Conservation (phyloP, 2,329 filamentous ascomycete species). For the Seiridium unicorne region DNA sequence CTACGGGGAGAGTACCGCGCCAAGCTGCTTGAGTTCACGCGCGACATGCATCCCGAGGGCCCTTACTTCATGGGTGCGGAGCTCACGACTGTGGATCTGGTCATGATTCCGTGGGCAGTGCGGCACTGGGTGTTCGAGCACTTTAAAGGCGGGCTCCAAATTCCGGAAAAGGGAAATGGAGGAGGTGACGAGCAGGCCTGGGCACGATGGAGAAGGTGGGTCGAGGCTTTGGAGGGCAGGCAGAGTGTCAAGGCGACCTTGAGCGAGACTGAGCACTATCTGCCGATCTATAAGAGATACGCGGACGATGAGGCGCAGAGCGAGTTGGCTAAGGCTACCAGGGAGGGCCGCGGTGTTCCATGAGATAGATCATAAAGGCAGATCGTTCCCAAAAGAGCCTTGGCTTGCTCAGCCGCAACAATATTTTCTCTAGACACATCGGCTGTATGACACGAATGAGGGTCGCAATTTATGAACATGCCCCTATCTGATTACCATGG, state of each 20-base stretch:
- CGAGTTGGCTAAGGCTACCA: constrained; percentile 40
- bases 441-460: too few species aligned
- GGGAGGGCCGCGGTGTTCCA: constrained; percentile 50
- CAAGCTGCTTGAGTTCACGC: constrained; percentile 48
- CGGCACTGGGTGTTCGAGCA: constrained; percentile 58
- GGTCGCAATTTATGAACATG: too few species aligned
- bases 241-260: constrained; percentile 51
- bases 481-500: too few species aligned
- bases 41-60: constrained; percentile 43
- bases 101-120: constrained; percentile 53
- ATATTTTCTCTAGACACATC: too few species aligned
- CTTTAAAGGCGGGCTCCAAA: constrained; percentile 53
- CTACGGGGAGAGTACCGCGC: constrained; percentile 47
- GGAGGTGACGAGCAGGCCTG: constrained; percentile 48
- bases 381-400: too few species aligned
- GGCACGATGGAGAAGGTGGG: constrained; percentile 51
- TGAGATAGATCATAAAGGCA: constrained; percentile 17
- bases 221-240: constrained; percentile 43
- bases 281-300: constrained; percentile 52
- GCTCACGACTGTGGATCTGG: constrained; percentile 51
- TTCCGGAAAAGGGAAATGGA: constrained; percentile 44
- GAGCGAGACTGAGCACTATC: constrained; percentile 52
- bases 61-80: constrained; percentile 53
- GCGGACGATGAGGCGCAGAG: constrained; percentile 41
- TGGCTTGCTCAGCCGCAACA: too few species aligned